These are phyloP conservation scores for Sarocladium brachiariae DNA, from an alignment of 2,329 filamentous ascomycete genomes.

Conservation along the genomic window DNA sequence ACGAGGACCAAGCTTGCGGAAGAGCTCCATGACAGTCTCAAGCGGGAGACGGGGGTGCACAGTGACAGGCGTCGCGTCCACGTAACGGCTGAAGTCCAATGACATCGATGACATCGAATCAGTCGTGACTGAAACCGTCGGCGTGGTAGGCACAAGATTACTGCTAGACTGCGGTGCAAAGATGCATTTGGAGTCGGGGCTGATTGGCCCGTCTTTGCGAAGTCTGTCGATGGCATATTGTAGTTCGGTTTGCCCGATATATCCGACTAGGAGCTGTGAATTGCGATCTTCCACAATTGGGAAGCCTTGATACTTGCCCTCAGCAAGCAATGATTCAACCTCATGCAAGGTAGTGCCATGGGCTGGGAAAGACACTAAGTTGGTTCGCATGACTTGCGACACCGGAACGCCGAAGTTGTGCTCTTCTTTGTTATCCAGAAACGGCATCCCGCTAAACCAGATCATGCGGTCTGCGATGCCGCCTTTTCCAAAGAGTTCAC, in stretches of 20 bases:
- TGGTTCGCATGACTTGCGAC: conserved; percentile 77
- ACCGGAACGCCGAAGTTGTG: conserved; percentile 95
- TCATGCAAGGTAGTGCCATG: conserved; percentile 68
- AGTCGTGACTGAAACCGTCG: conserved; percentile 48
- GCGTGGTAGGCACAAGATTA: conserved; percentile 28
- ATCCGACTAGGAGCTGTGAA: conserved; percentile 72
- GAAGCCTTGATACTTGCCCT: conserved; percentile 86
- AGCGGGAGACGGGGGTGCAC: conserved; percentile 86
- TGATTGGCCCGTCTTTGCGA: conserved; percentile 61
- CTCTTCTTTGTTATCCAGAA: conserved; percentile 94
- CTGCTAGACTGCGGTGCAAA: conserved; percentile 50
- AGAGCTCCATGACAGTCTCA: conserved; percentile 97
- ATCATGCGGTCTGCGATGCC: conserved; percentile 98
- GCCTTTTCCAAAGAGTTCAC: conserved; percentile 86
- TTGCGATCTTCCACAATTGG: conserved; percentile 74
- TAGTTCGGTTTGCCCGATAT: conserved; percentile 87
- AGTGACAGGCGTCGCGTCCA: conserved; percentile 82
- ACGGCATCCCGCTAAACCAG: conserved; percentile 96
- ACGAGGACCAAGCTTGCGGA: conserved; percentile 93
- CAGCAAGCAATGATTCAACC: conserved; percentile 66
- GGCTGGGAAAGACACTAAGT: conserved; percentile 67
- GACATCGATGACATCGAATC: conserved; percentile 49
- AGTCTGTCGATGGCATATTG: conserved; percentile 82
- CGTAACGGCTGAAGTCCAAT: conserved; percentile 78
- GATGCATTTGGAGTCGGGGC: conserved; percentile 61